Evolutionary conservation across 805 yeast species (phyloP).

Genomic region (Metschnikowia rubicola): DNA sequence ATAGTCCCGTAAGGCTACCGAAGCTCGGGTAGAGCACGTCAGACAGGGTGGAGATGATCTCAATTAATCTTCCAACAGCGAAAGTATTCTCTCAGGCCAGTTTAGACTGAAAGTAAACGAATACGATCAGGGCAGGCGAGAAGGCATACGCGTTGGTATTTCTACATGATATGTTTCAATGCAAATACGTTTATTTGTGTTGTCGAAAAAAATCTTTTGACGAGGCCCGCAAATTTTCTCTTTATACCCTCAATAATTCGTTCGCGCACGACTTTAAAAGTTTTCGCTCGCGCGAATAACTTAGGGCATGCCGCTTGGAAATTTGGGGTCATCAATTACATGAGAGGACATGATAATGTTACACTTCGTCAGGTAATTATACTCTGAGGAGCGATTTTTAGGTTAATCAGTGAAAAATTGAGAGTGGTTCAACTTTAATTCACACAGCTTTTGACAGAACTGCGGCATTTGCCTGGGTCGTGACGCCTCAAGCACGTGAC

Average conservation of each 20-base stretch:
- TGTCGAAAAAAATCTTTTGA: neutral
- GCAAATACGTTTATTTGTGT: constrained; percentile 6
- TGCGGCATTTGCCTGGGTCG: too few relatives aligned
- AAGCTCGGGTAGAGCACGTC: constrained; percentile 15
- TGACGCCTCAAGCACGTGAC: too few relatives aligned
- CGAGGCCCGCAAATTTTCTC: neutral
- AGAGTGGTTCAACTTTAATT: too few relatives aligned
- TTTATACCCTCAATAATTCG: neutral
- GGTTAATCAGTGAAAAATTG: too few relatives aligned
- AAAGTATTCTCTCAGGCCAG: constrained; percentile 45
- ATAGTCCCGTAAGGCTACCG: constrained; percentile 21
- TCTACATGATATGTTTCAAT: constrained; percentile 3
- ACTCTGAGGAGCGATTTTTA: too few relatives aligned
- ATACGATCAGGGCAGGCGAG: constrained; percentile 46
- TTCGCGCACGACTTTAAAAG: neutral
- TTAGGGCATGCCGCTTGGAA: neutral
- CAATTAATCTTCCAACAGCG: constrained; percentile 39
- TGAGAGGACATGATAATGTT: too few relatives aligned
- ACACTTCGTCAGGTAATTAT: too few relatives aligned
- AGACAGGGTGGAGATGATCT: constrained; percentile 48
- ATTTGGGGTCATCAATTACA: too few relatives aligned
- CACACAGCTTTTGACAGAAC: too few relatives aligned
- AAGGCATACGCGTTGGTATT: constrained; percentile 45
- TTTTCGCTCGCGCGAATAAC: neutral
- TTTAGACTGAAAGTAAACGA: constrained; percentile 48